A percentile compares a stretch with the other conserved stretches of the same genome.
Conservation (phyloP, 2,329 filamentous ascomycete genomes). For the Xylaria sp. region DNA sequence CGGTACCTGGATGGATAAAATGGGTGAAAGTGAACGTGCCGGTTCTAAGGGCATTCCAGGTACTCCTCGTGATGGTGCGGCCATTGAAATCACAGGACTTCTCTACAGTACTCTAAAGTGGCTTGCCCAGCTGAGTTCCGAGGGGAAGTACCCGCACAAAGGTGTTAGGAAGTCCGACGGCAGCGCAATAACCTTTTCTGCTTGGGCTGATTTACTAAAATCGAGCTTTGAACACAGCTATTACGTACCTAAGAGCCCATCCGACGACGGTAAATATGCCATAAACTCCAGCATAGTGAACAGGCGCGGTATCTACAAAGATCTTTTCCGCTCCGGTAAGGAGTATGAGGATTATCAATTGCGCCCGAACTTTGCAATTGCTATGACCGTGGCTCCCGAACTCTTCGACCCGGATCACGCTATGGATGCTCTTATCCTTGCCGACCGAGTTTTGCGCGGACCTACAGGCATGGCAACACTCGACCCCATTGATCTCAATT, state of each 20-base stretch:
- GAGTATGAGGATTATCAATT: slow-evolving; percentile 98
- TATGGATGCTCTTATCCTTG: slow-evolving; percentile 80
- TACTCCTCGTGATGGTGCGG: slow-evolving; percentile 95
- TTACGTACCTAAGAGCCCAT: slow-evolving; percentile 78
- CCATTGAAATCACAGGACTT: slow-evolving; percentile 93
- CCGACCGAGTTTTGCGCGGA: slow-evolving; percentile 82
- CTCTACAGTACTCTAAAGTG: slow-evolving; percentile 89
- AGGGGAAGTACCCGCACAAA: slow-evolving; percentile 77
- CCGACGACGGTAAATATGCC: slow-evolving; percentile 81
- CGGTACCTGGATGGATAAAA: slow-evolving; percentile 99
- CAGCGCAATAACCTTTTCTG: slow-evolving; percentile 72
- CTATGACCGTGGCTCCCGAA: slow-evolving; percentile 92
- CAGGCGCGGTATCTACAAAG: slow-evolving; percentile 97
- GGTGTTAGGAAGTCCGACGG: slow-evolving; percentile 76
- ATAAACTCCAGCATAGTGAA: slow-evolving; percentile 84
- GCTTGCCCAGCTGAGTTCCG: slow-evolving; percentile 74
- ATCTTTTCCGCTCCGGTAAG: slow-evolving; percentile 92
- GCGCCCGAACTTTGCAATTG: slow-evolving; percentile 91
- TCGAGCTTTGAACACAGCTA: slow-evolving; percentile 92
- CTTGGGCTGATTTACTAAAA: slow-evolving; percentile 85
- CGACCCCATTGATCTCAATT: slow-evolving; percentile 91
- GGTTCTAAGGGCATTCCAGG: slow-evolving; percentile 93
- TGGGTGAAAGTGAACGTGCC: slow-evolving; percentile 95
- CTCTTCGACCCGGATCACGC: slow-evolving; percentile 86
- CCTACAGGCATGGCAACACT: slow-evolving; percentile 96